phyloP scores from a whole-genome alignment of 208 protist species.

The Acanthamoeba culbertsoni region DNA sequence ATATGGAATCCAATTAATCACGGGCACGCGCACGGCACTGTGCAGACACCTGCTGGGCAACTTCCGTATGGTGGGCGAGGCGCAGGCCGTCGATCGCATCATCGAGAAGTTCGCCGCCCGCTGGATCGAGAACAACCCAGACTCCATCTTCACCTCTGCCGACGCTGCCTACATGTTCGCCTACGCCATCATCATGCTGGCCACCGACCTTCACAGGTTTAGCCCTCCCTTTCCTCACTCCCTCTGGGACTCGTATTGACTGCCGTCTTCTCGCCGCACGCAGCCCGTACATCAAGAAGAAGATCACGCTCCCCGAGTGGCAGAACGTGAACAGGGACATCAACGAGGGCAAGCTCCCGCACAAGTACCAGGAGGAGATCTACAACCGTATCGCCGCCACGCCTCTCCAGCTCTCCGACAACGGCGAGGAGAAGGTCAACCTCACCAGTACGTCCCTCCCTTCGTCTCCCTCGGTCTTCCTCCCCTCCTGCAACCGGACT shows the following conservation, averaged over 20 bases:
- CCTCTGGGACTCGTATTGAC: not conserved
- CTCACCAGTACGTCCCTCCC: not conserved
- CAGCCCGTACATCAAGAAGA: slow-evolving; percentile 88
- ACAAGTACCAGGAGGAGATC: slow-evolving; percentile 87
- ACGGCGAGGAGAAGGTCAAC: not conserved
- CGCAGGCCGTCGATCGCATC: slow-evolving; percentile 92
- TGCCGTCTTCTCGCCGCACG: not conserved
- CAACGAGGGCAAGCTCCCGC: slow-evolving; percentile 92
- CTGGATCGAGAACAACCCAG: slow-evolving; percentile 84
- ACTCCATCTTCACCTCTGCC: slow-evolving; percentile 78
- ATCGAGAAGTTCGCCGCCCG: slow-evolving; percentile 93
- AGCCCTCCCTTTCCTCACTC: not conserved
- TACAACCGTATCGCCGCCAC: slow-evolving; percentile 92
- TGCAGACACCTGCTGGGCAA: slow-evolving; percentile 84
- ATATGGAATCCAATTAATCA: slow-evolving; percentile 46
- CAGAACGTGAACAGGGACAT: slow-evolving; percentile 94
- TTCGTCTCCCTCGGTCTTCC: not conserved
- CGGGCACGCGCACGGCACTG: slow-evolving; percentile 60
- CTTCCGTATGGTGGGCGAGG: slow-evolving; percentile 91
- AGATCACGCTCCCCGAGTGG: slow-evolving; percentile 94
- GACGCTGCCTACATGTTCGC: slow-evolving; percentile 93
- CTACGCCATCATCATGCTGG: slow-evolving; percentile 99
- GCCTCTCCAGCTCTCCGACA: slow-evolving; percentile 89
- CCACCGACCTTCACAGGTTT: slow-evolving; percentile 95
- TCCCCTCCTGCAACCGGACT: too few species aligned